Conservation (phyloP, 352 stramenopile genomes). For the Globisporangium cystogenes region DNA sequence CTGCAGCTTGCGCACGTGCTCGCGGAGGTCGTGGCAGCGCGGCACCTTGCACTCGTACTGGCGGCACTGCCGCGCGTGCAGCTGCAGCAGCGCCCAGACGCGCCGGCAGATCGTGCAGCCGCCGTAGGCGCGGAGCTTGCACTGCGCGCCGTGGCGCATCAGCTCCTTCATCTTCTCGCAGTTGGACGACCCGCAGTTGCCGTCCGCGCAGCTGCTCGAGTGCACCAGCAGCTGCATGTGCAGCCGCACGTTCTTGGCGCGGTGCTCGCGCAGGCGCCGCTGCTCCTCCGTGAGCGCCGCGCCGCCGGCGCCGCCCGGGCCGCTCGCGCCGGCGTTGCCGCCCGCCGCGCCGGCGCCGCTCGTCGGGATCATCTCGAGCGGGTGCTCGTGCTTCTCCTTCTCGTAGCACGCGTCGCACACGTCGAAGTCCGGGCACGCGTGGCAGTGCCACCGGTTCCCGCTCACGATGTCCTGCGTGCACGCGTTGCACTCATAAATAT, state of each 20-base stretch:
- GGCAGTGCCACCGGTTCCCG: conserved; percentile 87
- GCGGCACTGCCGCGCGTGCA: conserved; percentile 96
- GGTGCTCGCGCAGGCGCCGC: conserved; percentile 68
- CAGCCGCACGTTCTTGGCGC: conserved; percentile 93
- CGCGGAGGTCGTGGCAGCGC: conserved; percentile 94
- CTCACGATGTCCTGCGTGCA: conserved; percentile 80
- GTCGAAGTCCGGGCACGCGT: conserved; percentile 86
- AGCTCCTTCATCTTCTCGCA: conserved; percentile 99
- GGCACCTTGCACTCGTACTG: conserved; percentile 92
- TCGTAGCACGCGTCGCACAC: conserved; percentile 86
- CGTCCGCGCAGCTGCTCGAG: conserved; percentile 90
- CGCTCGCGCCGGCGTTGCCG: conserved; percentile 8
- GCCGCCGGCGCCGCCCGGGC: conserved; percentile 3
- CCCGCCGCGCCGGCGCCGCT: conserved; percentile 34
- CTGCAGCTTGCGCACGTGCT: conserved; percentile 94
- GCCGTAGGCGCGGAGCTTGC: conserved; percentile 88
- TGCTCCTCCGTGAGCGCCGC: conserved; percentile 54
- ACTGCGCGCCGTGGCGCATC: conserved; percentile 94
- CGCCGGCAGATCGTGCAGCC: conserved; percentile 96
- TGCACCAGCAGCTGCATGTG: conserved; percentile 99
- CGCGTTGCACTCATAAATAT: conserved; percentile 84
- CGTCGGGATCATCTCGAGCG: conserved; percentile 76
- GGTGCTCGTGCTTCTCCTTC: conserved; percentile 79
- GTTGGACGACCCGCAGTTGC: conserved; percentile 94
- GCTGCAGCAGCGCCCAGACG: conserved; percentile 96